Percentiles rank a stretch among this genome's conserved stretches.
These are phyloP conservation scores for Hemisphaericaspora subhashii DNA, from an alignment of 1,139 yeast genomes.

Conservation along the genomic window DNA sequence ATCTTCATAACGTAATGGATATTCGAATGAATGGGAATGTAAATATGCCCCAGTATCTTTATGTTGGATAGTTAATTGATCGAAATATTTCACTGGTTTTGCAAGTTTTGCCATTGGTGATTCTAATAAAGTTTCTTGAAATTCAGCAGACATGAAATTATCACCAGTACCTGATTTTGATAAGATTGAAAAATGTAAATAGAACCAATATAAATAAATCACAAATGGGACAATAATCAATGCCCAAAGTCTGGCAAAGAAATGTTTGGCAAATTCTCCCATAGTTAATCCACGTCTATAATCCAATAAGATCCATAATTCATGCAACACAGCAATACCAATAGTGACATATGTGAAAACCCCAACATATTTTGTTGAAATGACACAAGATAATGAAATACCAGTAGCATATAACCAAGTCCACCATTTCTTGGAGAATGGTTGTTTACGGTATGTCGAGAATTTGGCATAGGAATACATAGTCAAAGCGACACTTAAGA, in stretches of 20 bases:
- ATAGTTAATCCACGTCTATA: slow-evolving; percentile 66
- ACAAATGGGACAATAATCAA: slow-evolving; percentile 79
- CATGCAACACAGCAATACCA: slow-evolving; percentile 82
- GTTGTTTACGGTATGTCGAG: slow-evolving; percentile 63
- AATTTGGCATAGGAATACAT: slow-evolving; percentile 78
- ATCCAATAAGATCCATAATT: slow-evolving; percentile 85
- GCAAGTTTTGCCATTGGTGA: slow-evolving; percentile 74
- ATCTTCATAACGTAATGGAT: slow-evolving; percentile 93
- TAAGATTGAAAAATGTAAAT: slow-evolving; percentile 80
- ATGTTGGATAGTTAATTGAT: slow-evolving; percentile 73
- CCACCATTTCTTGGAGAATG: slow-evolving; percentile 82
- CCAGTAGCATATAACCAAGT: slow-evolving; percentile 85
- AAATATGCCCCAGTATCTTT: slow-evolving; percentile 71
- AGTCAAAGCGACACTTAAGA: slow-evolving; percentile 77
- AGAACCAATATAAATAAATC: slow-evolving; percentile 90
- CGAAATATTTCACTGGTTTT: slow-evolving; percentile 71
- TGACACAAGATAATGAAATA: slow-evolving; percentile 80
- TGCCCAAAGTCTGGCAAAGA: slow-evolving; percentile 70
- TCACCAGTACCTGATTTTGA: slow-evolving; percentile 95
- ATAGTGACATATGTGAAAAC: slow-evolving; percentile 84
- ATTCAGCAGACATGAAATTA: slow-evolving; percentile 85
- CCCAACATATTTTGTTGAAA: slow-evolving; percentile 95
- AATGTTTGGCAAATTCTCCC: slow-evolving; percentile 62
- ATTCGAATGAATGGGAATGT: slow-evolving; percentile 73
- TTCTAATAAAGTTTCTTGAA: slow-evolving; percentile 88